phyloP scores from a whole-genome alignment of 805 yeast genomes.

The Starmera pachycereana region DNA sequence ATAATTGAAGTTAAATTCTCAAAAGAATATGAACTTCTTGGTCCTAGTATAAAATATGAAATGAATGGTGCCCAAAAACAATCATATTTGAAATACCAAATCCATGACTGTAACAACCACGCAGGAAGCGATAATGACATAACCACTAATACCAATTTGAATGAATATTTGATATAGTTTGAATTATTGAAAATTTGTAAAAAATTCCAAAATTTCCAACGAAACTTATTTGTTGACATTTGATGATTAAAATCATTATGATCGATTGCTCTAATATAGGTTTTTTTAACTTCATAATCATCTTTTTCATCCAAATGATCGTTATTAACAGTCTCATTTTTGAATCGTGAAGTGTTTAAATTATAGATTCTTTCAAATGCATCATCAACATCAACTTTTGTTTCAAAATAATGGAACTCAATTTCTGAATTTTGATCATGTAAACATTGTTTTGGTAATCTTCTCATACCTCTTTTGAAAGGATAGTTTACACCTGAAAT shows the following conservation, averaged over 20 bases:
- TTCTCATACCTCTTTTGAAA: constrained; percentile 26
- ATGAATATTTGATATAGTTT: constrained; percentile 31
- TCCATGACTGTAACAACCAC: constrained; percentile 28
- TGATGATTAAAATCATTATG: constrained; percentile 32
- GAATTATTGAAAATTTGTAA: constrained; percentile 22
- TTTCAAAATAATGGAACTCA: constrained; percentile 31
- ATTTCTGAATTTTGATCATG: constrained; percentile 37
- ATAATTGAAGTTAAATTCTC: constrained; percentile 22
- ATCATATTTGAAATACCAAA: constrained; percentile 33
- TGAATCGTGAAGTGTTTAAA: constrained; percentile 31
- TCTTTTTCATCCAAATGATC: constrained; percentile 1
- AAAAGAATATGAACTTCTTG: constrained; percentile 31
- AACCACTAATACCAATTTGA: constrained; percentile 27
- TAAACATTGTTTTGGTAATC: constrained; percentile 31
- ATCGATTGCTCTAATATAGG: constrained; percentile 27
- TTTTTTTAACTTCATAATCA: constrained; percentile 1
- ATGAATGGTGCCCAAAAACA: constrained; percentile 35
- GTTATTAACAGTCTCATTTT: constrained; percentile 6
- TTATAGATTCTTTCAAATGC: constrained; percentile 34
- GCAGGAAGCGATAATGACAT: constrained; percentile 32
- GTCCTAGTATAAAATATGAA: constrained; percentile 26
- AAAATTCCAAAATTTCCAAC: constrained; percentile 30
- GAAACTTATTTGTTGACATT: constrained; percentile 23
- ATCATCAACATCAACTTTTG: constrained; percentile 34
- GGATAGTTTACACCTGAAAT: constrained; percentile 30